phyloP scores from a whole-genome alignment of 768 basidiomycete genomes.

The Hydnomerulius pinastri region DNA sequence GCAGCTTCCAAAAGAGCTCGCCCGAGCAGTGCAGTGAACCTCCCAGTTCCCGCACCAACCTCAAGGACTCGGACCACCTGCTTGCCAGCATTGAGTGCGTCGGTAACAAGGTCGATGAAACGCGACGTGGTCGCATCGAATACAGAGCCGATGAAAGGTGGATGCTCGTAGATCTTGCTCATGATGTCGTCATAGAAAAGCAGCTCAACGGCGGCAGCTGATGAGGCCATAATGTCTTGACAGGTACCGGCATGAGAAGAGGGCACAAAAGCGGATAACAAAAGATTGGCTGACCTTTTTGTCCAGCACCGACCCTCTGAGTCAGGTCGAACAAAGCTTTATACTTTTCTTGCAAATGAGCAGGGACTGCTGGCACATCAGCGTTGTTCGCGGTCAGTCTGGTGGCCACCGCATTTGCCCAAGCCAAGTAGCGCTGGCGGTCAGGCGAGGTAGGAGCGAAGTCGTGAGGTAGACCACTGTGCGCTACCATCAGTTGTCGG shows the following conservation, averaged over 20 bases:
- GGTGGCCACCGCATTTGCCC: not conserved
- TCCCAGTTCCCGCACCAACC: conserved; percentile 18
- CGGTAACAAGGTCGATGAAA: conserved; percentile 9
- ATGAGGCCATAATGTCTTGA: no score
- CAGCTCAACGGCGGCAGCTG: no score
- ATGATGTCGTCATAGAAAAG: conserved; percentile 19
- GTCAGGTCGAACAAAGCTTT: no score
- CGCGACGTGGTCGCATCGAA: conserved; percentile 6
- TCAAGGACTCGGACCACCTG: conserved; percentile 19
- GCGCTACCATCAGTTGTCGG: not conserved
- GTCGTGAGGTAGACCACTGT: not conserved
- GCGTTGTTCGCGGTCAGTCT: no score
- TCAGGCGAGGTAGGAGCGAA: not conserved
- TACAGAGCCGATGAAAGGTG: conserved; percentile 10
- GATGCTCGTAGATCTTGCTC: conserved; percentile 15
- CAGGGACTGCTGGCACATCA: no score
- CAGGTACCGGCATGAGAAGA: not conserved
- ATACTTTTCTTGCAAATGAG: no score
- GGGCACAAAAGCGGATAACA: not conserved
- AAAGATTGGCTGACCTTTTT: no score
- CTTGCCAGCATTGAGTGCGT: conserved; percentile 10
- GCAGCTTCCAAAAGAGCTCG: conserved; percentile 15
- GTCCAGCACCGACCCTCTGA: no score
- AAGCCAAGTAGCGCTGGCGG: not conserved
- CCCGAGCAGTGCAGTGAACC: conserved; percentile 15